These are phyloP conservation scores for Rosa persica DNA, from an alignment of 306 rosid species.

Conservation along the genomic window DNA sequence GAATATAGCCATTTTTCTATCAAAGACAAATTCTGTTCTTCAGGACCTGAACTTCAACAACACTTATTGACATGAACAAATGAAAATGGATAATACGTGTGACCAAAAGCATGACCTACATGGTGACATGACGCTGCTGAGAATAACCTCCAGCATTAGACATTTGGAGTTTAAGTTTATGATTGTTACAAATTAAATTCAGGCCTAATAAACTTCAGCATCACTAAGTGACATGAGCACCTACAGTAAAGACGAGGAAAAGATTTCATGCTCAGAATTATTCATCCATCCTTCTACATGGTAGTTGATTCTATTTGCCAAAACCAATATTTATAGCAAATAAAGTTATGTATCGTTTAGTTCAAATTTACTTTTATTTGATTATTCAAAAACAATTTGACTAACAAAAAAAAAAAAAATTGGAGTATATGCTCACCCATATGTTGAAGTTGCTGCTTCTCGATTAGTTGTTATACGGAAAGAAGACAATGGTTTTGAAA, in stretches of 20 bases:
- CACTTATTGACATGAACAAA: background rate
- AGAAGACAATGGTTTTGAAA: slow-evolving; percentile 24
- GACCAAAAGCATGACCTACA: background rate
- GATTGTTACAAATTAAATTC: background rate
- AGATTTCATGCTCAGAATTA: background rate
- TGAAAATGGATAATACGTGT: background rate
- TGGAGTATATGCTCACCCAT: slow-evolving; percentile 19
- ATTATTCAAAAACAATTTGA: background rate
- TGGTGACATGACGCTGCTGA: background rate
- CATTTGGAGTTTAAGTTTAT: background rate
- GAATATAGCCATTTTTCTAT: background rate
- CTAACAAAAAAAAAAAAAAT: background rate
- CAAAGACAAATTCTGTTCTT: background rate
- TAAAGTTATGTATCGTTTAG: background rate
- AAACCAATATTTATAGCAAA: background rate
- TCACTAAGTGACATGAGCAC: background rate
- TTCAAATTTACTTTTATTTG: no score
- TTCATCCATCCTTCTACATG: background rate
- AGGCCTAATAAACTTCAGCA: background rate
- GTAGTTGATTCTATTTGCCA: background rate
- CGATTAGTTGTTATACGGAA: slow-evolving; percentile 13
- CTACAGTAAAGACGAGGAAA: background rate
- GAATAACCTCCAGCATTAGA: background rate
- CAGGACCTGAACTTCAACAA: background rate
- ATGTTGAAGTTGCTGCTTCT: slow-evolving; percentile 9